A percentile compares a stretch with the other conserved stretches of the same genome.
phyloP scores from a whole-genome alignment of 306 rosid species.

The Fragaria iinumae region DNA sequence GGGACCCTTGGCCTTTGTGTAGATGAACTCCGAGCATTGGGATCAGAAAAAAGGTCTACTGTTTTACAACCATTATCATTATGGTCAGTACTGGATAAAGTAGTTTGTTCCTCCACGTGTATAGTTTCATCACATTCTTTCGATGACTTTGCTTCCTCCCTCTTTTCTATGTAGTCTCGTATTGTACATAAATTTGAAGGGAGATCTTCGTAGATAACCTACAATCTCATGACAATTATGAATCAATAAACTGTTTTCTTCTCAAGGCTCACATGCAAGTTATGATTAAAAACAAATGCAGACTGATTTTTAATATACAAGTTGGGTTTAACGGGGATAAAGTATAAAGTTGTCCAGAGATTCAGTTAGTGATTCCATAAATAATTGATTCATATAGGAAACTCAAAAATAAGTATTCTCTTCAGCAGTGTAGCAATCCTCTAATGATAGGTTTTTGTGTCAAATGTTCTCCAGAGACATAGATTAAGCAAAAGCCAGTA shows the following conservation, averaged over 20 bases:
- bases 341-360: neutral
- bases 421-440: neutral
- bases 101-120: slow-evolving; percentile 33
- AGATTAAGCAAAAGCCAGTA: neutral
- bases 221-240: slow-evolving; percentile 9
- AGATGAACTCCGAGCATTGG: slow-evolving; percentile 33
- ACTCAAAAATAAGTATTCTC: neutral
- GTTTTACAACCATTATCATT: slow-evolving; percentile 24
- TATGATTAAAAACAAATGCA: neutral
- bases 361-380: neutral
- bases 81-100: slow-evolving; percentile 28
- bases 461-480: neutral
- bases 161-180: slow-evolving; percentile 68
- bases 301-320: neutral
- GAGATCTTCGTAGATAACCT: slow-evolving; percentile 94
- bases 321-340: neutral
- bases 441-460: neutral
- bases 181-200: slow-evolving; percentile 88
- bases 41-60: slow-evolving; percentile 28
- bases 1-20: slow-evolving; percentile 67
- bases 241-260: slow-evolving; percentile 1
- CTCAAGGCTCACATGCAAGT: neutral
- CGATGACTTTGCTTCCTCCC: slow-evolving; percentile 25
- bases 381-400: neutral
- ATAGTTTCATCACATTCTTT: slow-evolving; percentile 35